Evolutionary conservation across 2,329 filamentous ascomycete genomes (phyloP), one percentile per base, ranked within the genome.

Genomic region (Cercospora sesami): DNA sequence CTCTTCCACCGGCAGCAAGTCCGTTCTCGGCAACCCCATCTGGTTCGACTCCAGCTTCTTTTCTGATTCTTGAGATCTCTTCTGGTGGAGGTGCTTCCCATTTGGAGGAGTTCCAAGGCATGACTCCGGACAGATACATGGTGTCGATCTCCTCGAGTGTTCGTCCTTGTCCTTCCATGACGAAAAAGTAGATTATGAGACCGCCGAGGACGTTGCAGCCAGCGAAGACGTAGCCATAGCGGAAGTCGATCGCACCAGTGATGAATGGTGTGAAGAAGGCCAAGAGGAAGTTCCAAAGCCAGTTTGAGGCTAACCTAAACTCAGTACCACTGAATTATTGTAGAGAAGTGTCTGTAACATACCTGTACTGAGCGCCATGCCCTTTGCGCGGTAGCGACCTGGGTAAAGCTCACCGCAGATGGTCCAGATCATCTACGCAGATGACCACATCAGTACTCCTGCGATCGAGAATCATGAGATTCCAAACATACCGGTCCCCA

Each of bases 191-290:
- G 33, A 93, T 89, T 7, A 93, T 78, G 0, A 88, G 69, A 0
- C 87, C 86, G 0, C 86, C 90, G 0, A 86, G 81, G n/a, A 91
- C 80, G 73, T 91, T 90, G 75, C 90, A 92, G 0, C 84, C 89
- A 0, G 90, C 90, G 78, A 93, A 93, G 36, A 93, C 87, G 70
- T 92, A 91, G 1, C 91, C 91, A 73, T 91, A 91, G 1, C 84
- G 84, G 79, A 90, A 93, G 72, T 90, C 86, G 64, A 93, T 93
- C 5, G 86, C 85, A 0, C 83, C 81, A 0, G 88, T 91, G 75
- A 94, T 93, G 79, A 92, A 93, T 0, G 91, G 90, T 0, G 91
- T 93, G 82, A 93, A 92, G 82, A 94, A 93, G 0, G 87, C 68
- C 16, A 67, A 57, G 7, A 69, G 59, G 66, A 71, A 71, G 53